phyloP scores from a whole-genome alignment of 257 asterid genomes.

The Solanum ossicruentum region DNA sequence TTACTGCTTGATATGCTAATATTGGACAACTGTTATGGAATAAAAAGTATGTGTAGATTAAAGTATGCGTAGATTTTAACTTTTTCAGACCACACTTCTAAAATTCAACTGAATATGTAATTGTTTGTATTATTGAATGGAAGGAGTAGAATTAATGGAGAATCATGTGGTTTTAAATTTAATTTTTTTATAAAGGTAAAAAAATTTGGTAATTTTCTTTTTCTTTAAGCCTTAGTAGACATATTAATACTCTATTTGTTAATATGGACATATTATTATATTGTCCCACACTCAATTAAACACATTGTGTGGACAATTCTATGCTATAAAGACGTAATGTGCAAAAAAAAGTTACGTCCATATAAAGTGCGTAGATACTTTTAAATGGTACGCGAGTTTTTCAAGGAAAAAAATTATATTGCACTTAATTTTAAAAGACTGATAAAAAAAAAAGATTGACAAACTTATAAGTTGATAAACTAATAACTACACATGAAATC shows the following conservation, averaged over 20 bases:
- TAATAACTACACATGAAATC: not conserved
- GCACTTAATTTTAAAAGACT: not conserved
- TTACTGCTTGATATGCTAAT: no score
- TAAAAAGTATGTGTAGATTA: no score
- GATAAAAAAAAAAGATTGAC: not conserved
- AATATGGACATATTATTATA: not conserved
- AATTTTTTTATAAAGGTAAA: no score
- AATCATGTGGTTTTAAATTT: not conserved
- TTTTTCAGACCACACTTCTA: no score
- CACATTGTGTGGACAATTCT: not conserved
- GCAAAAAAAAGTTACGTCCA: not conserved
- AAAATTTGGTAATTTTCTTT: no score
- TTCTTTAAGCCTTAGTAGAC: no score
- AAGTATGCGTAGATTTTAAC: no score
- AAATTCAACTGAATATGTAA: no score
- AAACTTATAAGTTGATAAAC: not conserved
- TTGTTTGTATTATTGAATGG: no score
- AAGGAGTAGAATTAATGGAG: no score
- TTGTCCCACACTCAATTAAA: not conserved
- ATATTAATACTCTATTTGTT: no score
- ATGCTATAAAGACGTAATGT: not conserved
- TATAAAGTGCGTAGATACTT: not conserved
- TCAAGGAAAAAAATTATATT: not conserved
- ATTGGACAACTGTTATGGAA: no score
- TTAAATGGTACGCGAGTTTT: not conserved